Evolutionary conservation across 306 rosid genomes (phyloP).

Genomic region (Sicyos baderoa): DNA sequence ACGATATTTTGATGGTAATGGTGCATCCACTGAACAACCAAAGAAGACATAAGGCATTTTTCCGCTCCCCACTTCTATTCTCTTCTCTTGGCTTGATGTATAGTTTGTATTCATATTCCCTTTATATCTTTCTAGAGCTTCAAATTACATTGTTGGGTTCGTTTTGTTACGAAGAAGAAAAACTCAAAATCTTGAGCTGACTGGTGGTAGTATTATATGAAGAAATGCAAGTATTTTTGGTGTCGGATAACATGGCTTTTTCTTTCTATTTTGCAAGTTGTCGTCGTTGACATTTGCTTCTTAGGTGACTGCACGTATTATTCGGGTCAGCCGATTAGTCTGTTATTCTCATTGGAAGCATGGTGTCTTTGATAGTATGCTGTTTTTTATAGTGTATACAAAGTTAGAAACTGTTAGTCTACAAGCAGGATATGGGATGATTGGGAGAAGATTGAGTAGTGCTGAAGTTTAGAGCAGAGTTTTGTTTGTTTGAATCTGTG

Average conservation of each 20-base stretch:
- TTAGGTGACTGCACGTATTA: background rate
- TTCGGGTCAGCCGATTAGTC: background rate
- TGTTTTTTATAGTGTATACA: background rate
- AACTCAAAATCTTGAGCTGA: constrained; percentile 12
- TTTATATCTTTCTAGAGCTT: constrained; percentile 12
- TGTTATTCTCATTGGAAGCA: background rate
- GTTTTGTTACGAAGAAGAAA: constrained; percentile 2
- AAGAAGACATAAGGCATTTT: constrained; percentile 8
- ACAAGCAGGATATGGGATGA: constrained; percentile 1
- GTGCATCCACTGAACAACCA: constrained; percentile 9
- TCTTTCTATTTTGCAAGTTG: background rate
- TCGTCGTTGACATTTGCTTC: background rate
- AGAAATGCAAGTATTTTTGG: constrained; percentile 17
- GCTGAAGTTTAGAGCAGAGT: background rate
- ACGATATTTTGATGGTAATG: constrained; percentile 16
- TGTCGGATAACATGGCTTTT: background rate
- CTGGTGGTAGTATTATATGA: constrained; percentile 10
- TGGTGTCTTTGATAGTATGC: background rate
- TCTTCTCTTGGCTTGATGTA: constrained; percentile 20
- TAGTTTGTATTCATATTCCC: constrained; percentile 21
- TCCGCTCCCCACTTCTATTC: background rate
- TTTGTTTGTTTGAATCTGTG: background rate
- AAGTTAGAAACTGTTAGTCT: background rate
- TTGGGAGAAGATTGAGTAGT: background rate
- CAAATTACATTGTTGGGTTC: constrained; percentile 17